Conservation (phyloP, 306 rosid species). For the Dalbergia cultrata region DNA sequence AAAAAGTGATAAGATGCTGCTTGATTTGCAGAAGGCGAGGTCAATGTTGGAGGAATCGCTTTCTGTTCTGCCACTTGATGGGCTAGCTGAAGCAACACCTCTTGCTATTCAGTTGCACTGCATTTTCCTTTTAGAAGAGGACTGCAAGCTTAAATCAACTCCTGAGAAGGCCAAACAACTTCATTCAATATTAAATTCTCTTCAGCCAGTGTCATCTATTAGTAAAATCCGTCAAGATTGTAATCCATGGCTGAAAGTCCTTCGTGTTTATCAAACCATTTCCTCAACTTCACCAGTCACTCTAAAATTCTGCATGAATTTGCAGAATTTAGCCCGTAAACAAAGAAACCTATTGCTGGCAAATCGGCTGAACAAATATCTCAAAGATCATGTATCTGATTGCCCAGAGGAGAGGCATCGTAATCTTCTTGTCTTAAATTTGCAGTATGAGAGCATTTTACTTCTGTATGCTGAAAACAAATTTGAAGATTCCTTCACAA, state of each 20-base stretch:
- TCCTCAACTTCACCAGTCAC: conserved; percentile 73
- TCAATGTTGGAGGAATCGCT: conserved; percentile 86
- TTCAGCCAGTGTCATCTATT: conserved; percentile 66
- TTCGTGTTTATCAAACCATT: conserved; percentile 81
- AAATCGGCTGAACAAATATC: conserved; percentile 67
- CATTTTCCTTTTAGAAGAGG: conserved; percentile 79
- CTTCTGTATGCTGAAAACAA: conserved; percentile 82
- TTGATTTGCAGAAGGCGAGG: conserved; percentile 86
- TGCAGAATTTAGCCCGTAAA: conserved; percentile 80
- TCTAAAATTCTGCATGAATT: conserved; percentile 74
- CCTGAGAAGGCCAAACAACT: conserved; percentile 59
- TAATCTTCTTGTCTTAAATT: conserved; percentile 65
- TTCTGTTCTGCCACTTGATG: conserved; percentile 87
- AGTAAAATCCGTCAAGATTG: conserved; percentile 84
- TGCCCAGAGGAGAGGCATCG: conserved; percentile 63
- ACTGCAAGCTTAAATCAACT: conserved; percentile 67
- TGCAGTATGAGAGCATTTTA: conserved; percentile 85
- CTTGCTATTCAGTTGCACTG: conserved; percentile 84
- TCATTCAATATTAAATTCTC: conserved; percentile 67
- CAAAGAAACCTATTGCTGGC: conserved; percentile 78
- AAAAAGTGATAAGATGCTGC: conserved; percentile 66
- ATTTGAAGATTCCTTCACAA: conserved; percentile 83
- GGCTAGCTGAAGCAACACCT: conserved; percentile 86
- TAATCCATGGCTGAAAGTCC: conserved; percentile 85
- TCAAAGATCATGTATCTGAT: conserved; percentile 61